Evolutionary conservation across 257 asterid species (phyloP), one percentile per base, ranked within the genome.

Genomic region (Ligustrum vulgare): DNA sequence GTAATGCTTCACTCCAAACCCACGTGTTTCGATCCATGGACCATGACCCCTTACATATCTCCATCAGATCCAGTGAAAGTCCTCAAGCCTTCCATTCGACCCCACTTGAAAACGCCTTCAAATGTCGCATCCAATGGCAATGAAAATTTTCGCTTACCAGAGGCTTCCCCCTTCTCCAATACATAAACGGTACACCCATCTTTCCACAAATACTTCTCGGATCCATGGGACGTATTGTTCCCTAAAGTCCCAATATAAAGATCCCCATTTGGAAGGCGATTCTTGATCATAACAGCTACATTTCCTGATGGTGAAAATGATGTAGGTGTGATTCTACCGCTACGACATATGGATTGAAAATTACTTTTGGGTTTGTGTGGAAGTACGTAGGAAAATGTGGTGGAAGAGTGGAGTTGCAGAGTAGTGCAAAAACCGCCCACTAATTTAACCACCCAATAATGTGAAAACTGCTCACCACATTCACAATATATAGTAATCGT

Each of bases 101-200:
- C 93, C 39, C 88, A 82, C 84, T 84, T 86, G 77, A 89, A 89
- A 67, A 83, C 89, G 5, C 96, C 96, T 20, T 88, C 90, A 23
- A 83, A 89, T 3, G 93, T 83, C 22, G 93, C 89, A 0, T 93
- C 93, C 0, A 91, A 87, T 0, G 91, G 91, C 95, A 92, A 89
- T 0, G 89, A 86, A 72, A 89, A 89, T 32, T 75, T 84, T 12
- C 93, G 93, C 25, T 83, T 84, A 8, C 96, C 93, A 13, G 83
- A 82, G 3, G 91, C 90, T 70, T 83, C 20, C 96, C 96, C 79
- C 82, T 84, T 81, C 83, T 86, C 96, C 96, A 89, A 10, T 88
- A 87, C 91, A 76, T 89, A 89, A 91, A 88, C 31, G 31, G 31
- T 87, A 74, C 96, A 89, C 69, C 96, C 96, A 71, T 89, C 96